phyloP scores from a whole-genome alignment of 31 red algal species.

The Porphyra umbilicalis region DNA sequence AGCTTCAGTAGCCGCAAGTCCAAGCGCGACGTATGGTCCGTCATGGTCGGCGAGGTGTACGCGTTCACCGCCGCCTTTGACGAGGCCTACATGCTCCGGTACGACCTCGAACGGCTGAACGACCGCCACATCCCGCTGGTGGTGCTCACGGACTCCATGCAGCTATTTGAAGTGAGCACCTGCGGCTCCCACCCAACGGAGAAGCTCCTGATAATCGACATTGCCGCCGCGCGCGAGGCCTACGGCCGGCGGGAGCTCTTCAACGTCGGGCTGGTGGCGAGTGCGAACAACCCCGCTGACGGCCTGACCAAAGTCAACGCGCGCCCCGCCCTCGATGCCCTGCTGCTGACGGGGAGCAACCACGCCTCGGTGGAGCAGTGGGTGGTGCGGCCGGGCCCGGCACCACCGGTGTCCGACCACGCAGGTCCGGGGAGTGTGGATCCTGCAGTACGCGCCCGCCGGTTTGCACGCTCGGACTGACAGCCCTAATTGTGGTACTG shows the following conservation, averaged over 20 bases:
- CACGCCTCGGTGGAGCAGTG: constrained; percentile 8
- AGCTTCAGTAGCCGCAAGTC: neutral
- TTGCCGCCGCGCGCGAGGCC: neutral
- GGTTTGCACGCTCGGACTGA: too few relatives aligned
- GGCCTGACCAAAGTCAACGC: constrained; percentile 6
- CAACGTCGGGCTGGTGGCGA: constrained; percentile 2
- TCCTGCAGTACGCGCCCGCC: too few relatives aligned
- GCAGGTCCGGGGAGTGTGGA: too few relatives aligned
- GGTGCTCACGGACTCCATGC: constrained; percentile 19
- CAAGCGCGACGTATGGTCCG: constrained; percentile 4
- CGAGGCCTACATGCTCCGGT: neutral
- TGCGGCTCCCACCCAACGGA: constrained; percentile 5
- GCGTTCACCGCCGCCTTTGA: constrained; percentile 9
- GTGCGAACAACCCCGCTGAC: constrained; percentile 10
- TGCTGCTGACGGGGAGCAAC: neutral
- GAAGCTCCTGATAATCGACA: constrained; percentile 16
- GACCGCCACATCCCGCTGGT: neutral
- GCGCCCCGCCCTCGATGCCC: neutral
- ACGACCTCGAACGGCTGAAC: neutral
- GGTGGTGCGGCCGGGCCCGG: neutral
- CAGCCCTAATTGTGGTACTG: too few relatives aligned
- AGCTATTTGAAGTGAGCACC: constrained; percentile 9
- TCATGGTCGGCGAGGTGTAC: neutral
- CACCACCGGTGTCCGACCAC: neutral
- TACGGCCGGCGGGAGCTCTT: neutral